These are phyloP conservation scores for Diplodia intermedia DNA, from an alignment of 2,329 filamentous ascomycete genomes.

Conservation along the genomic window DNA sequence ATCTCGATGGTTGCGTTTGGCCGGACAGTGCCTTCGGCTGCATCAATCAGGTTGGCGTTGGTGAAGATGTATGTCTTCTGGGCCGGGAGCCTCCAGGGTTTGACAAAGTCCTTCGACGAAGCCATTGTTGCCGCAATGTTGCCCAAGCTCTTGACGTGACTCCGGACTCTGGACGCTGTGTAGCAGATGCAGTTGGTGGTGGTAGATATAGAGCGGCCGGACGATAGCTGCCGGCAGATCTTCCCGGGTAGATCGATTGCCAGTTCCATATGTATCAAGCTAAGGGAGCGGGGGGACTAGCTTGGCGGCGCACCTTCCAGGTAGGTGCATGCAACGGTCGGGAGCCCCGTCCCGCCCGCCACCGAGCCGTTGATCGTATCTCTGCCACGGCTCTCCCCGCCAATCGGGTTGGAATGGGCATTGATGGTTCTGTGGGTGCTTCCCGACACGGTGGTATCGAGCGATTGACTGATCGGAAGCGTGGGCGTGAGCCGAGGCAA, in stretches of 20 bases:
- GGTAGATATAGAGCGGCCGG: background rate
- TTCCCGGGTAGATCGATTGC: background rate
- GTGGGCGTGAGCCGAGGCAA: constrained; percentile 1
- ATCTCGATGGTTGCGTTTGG: constrained; percentile 34
- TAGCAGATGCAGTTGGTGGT: background rate
- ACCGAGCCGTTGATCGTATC: background rate
- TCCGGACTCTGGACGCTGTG: too few relatives aligned
- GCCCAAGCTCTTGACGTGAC: background rate
- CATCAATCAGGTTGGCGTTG: constrained; percentile 56
- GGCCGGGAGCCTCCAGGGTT: constrained; percentile 40
- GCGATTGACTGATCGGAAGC: constrained; percentile 7
- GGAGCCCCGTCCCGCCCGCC: constrained; percentile 7
- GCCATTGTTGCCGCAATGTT: background rate
- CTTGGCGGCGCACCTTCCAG: constrained; percentile 7
- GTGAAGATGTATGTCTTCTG: constrained; percentile 45
- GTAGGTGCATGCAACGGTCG: constrained; percentile 2
- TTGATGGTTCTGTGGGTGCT: background rate
- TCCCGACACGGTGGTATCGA: background rate
- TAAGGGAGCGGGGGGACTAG: background rate
- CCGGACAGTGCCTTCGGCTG: constrained; percentile 42
- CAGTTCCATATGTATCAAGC: too few relatives aligned
- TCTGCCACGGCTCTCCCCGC: background rate
- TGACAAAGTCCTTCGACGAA: constrained; percentile 3
- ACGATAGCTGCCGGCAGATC: background rate
- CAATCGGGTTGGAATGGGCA: background rate